Evolutionary conservation across 129 eudicot species (phyloP), one percentile per base, ranked within the genome.

Genomic region (Saussurea involucrata): DNA sequence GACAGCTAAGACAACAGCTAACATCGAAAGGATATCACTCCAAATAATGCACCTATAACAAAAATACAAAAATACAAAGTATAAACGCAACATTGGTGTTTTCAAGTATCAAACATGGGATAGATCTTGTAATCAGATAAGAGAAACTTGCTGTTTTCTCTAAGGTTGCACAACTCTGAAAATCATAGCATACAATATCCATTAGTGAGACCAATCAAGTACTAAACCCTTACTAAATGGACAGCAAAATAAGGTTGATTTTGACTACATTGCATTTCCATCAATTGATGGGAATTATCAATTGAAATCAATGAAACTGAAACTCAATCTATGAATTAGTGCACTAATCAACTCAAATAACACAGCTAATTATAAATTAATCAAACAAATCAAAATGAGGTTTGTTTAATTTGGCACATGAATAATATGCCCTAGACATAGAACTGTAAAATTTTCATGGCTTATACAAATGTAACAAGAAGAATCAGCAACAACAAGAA

Each of bases 401-500:
- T 17, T 75, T 40, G 21, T 40, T 20, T 22, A 10, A 72, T 63
- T 72, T 21, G 60, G 58, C 22, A 9, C 24, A 44, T 22, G 2
- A 71, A 25, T 20, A 78, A 63, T 46, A 63, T 46, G 78, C 73
- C 78, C 83, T 80, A 73, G 27, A 73, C 40, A 53, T 24, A 10
- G 44, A 72, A 64, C 63, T 33, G 13, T n/a, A 73, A 32, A 9
- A 65, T 46, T 73, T 44, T 34, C 31, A 32, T 46, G 24, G 34
- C 2, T 63, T 11, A 71, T 21, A 53, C 61, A n/a, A 29, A 67
- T 46, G 78, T 6, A 11, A 9, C 29, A 33, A 22, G 10, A 31
- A 5, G 4, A 24, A 66, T 25, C 15, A 73, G 44, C 1, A 37
- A 55, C 17, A 74, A 22, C 28, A 66, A 55, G 17, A 42, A 71